Base-by-base conservation (phyloP, 352 stramenopile genomes). In the Aphanomyces cochlioides region DNA sequence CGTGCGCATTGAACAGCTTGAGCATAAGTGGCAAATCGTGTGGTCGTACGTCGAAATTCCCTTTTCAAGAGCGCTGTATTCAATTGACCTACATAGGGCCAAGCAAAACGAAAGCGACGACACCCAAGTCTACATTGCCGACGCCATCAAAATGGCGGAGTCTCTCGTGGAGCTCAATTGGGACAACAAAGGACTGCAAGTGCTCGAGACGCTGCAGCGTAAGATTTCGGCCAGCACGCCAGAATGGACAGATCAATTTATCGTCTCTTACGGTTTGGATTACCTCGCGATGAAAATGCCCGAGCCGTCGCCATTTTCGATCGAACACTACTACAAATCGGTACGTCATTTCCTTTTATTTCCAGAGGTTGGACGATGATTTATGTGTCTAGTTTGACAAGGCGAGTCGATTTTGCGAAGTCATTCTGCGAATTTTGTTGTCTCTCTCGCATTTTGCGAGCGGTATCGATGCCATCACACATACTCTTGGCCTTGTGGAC, bases 211-310 rank as follows among this genome's bases (percentile, higher is more conserved):
- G 7, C 72, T 94, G 40, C 83, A 80, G 48, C 81, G 75, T 56
- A 92, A 92, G 71, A 88, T 94, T 34, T 77, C 83, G 5, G 78
- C 82, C 3, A 78, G 79, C 12, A 92, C 86, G 7, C 77, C 82
- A 4, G 86, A 94, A 67, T 94, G 86, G 86, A 78, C 89, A 28
- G 86, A 92, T 56, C 74, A 82, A 39, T 94, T 94, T 56, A 61
- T 94, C 10, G 77, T 73, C 7, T 77, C 82, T 56, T 94, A 92
- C 59, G 86, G 86, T 2, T 78, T 94, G 40, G 86, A 94, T 37
- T 94, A 94, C 56, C 72, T 94, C 37, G 90, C 86, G 0, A 94
- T 92, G 84, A 94, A 94, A 73, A 78, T 94, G 15, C 86, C 86
- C 0, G 84, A 94, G 39, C 83, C 86, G 45, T 92, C 86, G 7